phyloP scores from a whole-genome alignment of 73 alveolate genomes.

The Blepharisma stoltei region DNA sequence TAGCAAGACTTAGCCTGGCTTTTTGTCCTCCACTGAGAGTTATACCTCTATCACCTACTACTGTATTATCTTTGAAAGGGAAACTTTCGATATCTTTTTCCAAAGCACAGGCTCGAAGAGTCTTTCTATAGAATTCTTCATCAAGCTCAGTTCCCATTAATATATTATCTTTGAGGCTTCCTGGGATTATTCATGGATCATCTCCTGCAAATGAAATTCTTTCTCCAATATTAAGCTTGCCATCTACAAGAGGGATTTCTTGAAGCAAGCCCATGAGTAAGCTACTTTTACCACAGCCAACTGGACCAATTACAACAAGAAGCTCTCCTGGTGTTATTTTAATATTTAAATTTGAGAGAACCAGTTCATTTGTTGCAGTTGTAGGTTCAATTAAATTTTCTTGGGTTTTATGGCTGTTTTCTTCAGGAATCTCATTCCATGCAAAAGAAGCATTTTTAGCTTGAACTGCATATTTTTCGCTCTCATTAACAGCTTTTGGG shows the following conservation, averaged over 20 bases:
- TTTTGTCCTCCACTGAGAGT: constrained; percentile 72
- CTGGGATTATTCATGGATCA: constrained; percentile 44
- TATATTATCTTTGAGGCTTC: constrained; percentile 56
- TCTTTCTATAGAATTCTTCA: constrained; percentile 53
- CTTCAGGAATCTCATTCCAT: no score
- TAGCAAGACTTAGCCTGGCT: constrained; percentile 70
- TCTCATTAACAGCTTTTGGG: no score
- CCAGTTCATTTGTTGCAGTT: no score
- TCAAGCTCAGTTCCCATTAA: constrained; percentile 50
- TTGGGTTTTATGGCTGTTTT: no score
- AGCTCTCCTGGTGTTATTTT: constrained; percentile 26
- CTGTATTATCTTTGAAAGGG: constrained; percentile 53
- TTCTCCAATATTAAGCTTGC: background rate
- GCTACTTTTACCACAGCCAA: constrained; percentile 20
- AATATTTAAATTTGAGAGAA: background rate
- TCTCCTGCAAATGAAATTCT: background rate
- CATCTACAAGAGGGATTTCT: background rate
- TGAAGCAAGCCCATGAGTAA: background rate
- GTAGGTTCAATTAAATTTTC: no score
- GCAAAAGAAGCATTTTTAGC: no score
- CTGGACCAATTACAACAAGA: constrained; percentile 18
- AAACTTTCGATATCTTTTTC: constrained; percentile 42
- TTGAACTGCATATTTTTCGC: no score
- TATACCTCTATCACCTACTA: constrained; percentile 63
- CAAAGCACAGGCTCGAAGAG: constrained; percentile 54